Percentiles rank a stretch among this genome's conserved stretches.
Conservation (phyloP, 306 rosid species). For the Vigna trinervia region DNA sequence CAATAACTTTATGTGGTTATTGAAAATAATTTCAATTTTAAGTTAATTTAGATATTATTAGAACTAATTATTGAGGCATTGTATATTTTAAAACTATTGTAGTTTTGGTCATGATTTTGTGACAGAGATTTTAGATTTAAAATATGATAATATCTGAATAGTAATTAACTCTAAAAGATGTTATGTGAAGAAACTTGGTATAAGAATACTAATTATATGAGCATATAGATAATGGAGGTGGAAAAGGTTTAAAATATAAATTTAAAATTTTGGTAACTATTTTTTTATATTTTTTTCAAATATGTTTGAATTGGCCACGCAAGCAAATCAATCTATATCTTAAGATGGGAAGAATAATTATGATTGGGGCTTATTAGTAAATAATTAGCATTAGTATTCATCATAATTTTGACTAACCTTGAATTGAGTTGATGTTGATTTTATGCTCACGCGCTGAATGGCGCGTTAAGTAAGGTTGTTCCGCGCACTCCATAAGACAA, state of each 20-base stretch:
- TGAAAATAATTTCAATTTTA: too few species aligned
- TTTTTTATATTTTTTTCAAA: conserved; percentile 9
- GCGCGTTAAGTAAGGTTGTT: conserved; percentile 2
- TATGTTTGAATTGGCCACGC: not conserved
- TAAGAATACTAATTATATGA: too few species aligned
- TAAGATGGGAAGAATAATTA: not conserved
- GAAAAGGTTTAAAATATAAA: not conserved
- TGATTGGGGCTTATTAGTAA: not conserved
- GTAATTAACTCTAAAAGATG: too few species aligned
- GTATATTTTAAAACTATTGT: too few species aligned
- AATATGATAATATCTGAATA: too few species aligned
- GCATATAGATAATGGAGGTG: too few species aligned
- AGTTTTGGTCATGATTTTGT: too few species aligned
- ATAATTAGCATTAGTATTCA: not conserved
- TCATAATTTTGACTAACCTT: not conserved
- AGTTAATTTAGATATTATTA: too few species aligned
- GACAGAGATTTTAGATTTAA: too few species aligned
- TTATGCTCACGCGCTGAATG: not conserved
- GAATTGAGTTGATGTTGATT: not conserved
- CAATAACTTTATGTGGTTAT: too few species aligned
- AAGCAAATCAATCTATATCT: not conserved
- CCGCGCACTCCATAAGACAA: not conserved
- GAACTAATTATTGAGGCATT: too few species aligned
- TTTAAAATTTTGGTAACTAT: not conserved
- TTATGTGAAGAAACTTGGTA: too few species aligned